phyloP scores from a whole-genome alignment of 768 basidiomycete genomes.

The Pisolithus albus region DNA sequence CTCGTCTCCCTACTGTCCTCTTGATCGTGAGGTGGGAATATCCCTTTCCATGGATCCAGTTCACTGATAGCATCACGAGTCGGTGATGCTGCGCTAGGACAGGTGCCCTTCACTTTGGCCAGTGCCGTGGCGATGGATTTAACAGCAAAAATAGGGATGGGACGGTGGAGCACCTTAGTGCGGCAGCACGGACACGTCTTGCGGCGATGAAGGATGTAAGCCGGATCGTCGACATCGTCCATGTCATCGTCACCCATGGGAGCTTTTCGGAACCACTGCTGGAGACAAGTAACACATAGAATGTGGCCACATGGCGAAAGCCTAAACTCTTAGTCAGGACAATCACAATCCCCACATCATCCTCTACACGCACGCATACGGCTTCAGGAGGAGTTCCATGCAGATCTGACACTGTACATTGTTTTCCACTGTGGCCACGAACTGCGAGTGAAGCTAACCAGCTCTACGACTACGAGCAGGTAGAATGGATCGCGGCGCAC shows the following conservation, averaged over 20 bases:
- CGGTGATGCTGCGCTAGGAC: constrained; percentile 10
- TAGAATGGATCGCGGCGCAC: constrained; percentile 27
- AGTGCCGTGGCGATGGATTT: constrained; percentile 51
- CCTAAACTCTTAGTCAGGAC: constrained; percentile 27
- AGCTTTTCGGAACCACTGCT: constrained; percentile 72
- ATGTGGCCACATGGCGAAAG: constrained; percentile 73
- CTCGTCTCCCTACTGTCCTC: constrained; percentile 21
- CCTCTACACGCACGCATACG: constrained; percentile 50
- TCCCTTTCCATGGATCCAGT: constrained; percentile 64
- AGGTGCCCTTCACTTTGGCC: constrained; percentile 33
- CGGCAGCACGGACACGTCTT: constrained; percentile 76
- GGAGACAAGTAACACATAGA: constrained; percentile 65
- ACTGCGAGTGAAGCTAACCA: constrained; percentile 26
- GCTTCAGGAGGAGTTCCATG: constrained; percentile 59
- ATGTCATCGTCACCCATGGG: constrained; percentile 44
- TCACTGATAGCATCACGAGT: constrained; percentile 28
- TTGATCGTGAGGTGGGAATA: constrained; percentile 48
- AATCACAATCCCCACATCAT: background rate
- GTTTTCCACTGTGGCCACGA: constrained; percentile 49
- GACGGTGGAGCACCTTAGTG: constrained; percentile 46
- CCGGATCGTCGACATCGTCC: constrained; percentile 33
- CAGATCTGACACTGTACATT: constrained; percentile 72
- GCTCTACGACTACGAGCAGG: background rate
- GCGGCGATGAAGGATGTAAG: constrained; percentile 47
- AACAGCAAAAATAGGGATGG: constrained; percentile 63